Evolutionary conservation across 2,329 filamentous ascomycete species (phyloP), one percentile per base, ranked within the genome.

Genomic region (Arthroderma sp.): DNA sequence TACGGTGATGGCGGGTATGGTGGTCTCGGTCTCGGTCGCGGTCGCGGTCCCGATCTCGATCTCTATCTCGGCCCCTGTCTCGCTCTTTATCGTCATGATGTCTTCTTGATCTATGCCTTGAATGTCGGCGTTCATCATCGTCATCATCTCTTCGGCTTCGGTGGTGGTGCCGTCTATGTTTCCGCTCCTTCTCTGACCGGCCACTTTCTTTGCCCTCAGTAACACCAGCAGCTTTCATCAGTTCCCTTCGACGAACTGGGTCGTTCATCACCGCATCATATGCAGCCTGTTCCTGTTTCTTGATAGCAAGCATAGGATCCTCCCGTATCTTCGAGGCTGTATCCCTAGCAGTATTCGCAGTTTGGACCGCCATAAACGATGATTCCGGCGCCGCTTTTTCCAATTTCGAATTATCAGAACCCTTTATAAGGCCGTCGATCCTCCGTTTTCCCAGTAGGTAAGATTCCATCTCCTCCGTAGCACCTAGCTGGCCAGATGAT

Each of bases 361-460:
- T 78, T 27, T 56, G 56, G 42, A 79, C 55, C 0, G 78, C 75
- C 68, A 82, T 71, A 49, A 75, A 74, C 61, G 58, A 78, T 66
- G 82, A 77, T 50, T 78, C 66, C 0, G 73, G 72, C 4, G 80
- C 75, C 31, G 78, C 72, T 63, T 94, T 94, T 63, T 86, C 82
- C 46, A 94, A 66, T 51, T 83, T 83, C 60, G 91, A 83, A 53
- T 78, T 77, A 40, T 93, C 86, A 34, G 82, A 82, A 40, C 83
- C 85, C 61, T 91, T 85, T 37, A 86, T 77, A 44, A 98, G 72
- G 8, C 81, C 80, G 68, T 96, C 89, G 60, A 98, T 89, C 47
- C 88, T 77, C 47, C 91, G 75, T 70, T 95, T 96, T 43, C 91
- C 91, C 9, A 98, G 72, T 1, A 98, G 67, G 61, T 94, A 98